Evolutionary conservation across 116 monocot species (phyloP), one percentile per base, ranked within the genome.

Genomic region (Phalaenopsis hybrid): DNA sequence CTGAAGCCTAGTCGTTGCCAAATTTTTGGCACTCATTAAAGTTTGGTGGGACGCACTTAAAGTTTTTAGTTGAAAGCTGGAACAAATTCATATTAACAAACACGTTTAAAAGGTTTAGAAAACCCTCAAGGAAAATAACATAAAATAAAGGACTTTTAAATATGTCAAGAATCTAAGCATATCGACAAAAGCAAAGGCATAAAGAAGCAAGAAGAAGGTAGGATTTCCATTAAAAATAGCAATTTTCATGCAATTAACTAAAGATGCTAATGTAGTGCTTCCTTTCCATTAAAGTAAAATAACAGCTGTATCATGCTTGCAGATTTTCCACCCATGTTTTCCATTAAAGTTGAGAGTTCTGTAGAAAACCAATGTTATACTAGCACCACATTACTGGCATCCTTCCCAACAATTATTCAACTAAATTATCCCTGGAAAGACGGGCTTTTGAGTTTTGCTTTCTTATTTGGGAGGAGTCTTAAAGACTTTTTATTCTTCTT

Each of bases 51-150:
- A 77, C 13, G 10, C 41, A 44, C 51, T 51, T 12, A 52, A 77
- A 77, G 52, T 25, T 77, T 77, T 77, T 5, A 72, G 15, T 72
- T 41, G 72, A 16, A 72, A 72, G 16, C 72, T 72, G 41, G 15
- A 25, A 72, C 37, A 72, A 72, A 72, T 15, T 72, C 41, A 72
- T 72, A 72, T 72, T 28, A 72, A 16, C 15, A 13, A 41, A 67
- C 31, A 25, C 67, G 25, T 28, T 10, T 2, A 67, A 67, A 3
- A 28, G 21, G 28, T 67, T 15, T 41, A 75, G n/a, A 75, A 75
- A 46, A 18, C 12, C 5, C 73, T 11, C 7, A 75, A 75, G 8
- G 37, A 37, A 72, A 72, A 72, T 41, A 72, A 72, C 33, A 67
- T 9, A 5, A 72, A 72, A 2, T 41, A 17, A 72, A 72, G 72